Percentiles rank a stretch among this genome's conserved stretches.
Evolutionary conservation across 2,329 filamentous ascomycete species (phyloP).

Genomic region (Lachnellula arida): DNA sequence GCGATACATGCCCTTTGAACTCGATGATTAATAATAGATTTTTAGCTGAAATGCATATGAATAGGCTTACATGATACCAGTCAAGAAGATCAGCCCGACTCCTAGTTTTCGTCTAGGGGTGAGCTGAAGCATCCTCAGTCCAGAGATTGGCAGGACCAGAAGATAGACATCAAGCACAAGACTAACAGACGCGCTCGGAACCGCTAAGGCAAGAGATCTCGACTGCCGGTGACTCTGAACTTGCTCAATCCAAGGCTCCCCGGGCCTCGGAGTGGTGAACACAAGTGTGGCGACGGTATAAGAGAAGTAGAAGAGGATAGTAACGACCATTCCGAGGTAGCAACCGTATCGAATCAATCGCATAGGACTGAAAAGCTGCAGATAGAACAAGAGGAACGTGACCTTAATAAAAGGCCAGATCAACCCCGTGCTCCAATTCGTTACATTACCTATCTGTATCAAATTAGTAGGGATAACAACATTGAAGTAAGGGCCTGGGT

Average conservation of each 20-base stretch:
- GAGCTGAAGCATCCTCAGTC: background rate
- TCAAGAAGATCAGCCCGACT: background rate
- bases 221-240: background rate
- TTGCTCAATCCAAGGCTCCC: background rate
- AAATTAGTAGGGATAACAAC: background rate
- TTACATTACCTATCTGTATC: background rate
- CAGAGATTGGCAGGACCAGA: background rate
- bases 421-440: background rate
- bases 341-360: background rate
- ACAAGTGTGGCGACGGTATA: background rate
- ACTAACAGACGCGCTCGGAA: background rate
- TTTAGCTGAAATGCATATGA: background rate
- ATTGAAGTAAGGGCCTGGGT: background rate
- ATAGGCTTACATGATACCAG: background rate
- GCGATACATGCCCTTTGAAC: background rate
- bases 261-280: background rate
- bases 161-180: constrained; percentile 1
- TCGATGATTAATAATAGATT: background rate
- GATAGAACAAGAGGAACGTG: background rate
- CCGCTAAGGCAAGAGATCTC: background rate
- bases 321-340: background rate
- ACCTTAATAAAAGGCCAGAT: background rate
- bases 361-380: background rate
- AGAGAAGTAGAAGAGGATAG: background rate
- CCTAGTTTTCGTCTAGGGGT: background rate